Evolutionary conservation across 2,329 filamentous ascomycete species (phyloP).

Genomic region (Penicillium occitanis): DNA sequence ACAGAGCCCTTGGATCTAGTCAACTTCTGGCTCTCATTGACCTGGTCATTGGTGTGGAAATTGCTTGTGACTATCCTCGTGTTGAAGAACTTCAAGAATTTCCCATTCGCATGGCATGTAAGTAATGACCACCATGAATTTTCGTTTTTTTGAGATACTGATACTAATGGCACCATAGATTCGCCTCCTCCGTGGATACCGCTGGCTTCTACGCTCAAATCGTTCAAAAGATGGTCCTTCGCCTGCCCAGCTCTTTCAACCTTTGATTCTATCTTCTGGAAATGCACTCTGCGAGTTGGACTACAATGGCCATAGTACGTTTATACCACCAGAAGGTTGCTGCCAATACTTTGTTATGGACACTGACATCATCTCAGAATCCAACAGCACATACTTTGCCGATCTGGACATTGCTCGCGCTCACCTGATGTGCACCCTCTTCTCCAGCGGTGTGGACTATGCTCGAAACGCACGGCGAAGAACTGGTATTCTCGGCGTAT

Average conservation of each 20-base stretch:
- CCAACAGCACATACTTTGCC: conserved; percentile 57
- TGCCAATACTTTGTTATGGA: not conserved
- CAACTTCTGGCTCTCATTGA: conserved; percentile 17
- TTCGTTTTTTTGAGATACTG: not conserved
- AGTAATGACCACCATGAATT: not conserved
- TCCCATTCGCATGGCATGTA: conserved; percentile 24
- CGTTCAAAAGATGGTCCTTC: conserved; percentile 19
- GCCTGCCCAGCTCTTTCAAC: conserved; percentile 22
- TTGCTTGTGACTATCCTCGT: conserved; percentile 16
- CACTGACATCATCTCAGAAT: conserved; percentile 32
- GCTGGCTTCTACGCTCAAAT: conserved; percentile 22
- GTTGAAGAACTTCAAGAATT: conserved; percentile 22
- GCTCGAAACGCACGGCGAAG: conserved; percentile 21
- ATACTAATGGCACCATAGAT: conserved; percentile 12
- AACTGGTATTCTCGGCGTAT: conserved; percentile 21
- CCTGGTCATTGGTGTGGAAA: conserved; percentile 21
- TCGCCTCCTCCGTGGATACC: conserved; percentile 22
- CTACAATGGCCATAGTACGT: conserved; percentile 25
- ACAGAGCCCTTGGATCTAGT: conserved; percentile 18
- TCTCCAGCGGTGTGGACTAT: conserved; percentile 23
- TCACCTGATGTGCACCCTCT: conserved; percentile 43
- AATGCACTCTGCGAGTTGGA: conserved; percentile 23
- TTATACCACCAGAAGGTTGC: not conserved
- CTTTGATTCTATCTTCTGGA: conserved; percentile 22
- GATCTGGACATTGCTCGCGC: conserved; percentile 56